These are phyloP conservation scores for Massospora cicadina DNA, from an alignment of 371 early-diverging fungal species.

Conservation along the genomic window DNA sequence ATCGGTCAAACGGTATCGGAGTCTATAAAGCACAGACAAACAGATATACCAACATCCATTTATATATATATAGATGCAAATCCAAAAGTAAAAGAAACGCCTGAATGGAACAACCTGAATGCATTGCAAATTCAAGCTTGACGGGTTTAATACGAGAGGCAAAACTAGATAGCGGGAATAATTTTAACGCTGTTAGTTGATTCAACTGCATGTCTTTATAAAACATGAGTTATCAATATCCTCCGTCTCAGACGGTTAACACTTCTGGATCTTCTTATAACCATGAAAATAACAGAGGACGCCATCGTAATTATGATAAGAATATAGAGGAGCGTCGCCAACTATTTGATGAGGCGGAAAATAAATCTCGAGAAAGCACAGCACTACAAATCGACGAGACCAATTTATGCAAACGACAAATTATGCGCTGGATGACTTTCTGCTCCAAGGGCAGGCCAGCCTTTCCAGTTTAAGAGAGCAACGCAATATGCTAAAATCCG, in stretches of 20 bases:
- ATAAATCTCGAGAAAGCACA: not conserved
- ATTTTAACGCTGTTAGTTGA: no score
- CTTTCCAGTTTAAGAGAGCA: conserved; percentile 61
- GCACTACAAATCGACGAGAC: conserved; percentile 15
- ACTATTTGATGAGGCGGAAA: not conserved
- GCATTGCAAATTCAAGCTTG: no score
- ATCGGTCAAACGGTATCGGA: no score
- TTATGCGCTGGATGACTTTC: conserved; percentile 45
- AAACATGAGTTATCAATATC: not conserved
- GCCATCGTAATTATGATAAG: not conserved
- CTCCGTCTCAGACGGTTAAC: not conserved
- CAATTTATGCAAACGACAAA: conserved; percentile 37
- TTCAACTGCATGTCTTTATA: no score
- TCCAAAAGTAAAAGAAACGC: no score
- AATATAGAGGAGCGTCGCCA: not conserved
- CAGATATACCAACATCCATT: no score
- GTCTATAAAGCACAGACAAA: no score
- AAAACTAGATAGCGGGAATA: no score
- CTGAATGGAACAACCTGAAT: no score
- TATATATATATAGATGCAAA: no score
- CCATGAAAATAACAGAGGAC: not conserved
- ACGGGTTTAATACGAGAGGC: no score
- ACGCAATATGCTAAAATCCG: conserved; percentile 54
- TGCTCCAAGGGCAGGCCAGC: conserved; percentile 43
- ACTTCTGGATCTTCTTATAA: not conserved